Evolutionary conservation across 176 grass and related monocot species (phyloP).

Genomic region (Dactylis glomerata): DNA sequence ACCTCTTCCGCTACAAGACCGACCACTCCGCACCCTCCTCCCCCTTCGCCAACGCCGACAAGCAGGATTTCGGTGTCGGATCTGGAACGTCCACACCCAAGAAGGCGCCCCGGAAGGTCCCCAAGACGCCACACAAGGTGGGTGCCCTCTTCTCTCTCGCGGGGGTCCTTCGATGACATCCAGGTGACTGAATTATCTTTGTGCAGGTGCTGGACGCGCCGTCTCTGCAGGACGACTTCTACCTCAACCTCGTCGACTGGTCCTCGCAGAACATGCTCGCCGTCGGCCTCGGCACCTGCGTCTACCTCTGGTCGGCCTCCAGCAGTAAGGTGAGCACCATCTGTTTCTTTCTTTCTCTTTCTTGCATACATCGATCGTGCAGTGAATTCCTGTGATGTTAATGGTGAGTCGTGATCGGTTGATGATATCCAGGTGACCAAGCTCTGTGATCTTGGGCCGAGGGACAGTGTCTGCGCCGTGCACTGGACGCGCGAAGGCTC

Average conservation of each 20-base stretch:
- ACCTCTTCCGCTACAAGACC: constrained; percentile 89
- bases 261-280: constrained; percentile 89
- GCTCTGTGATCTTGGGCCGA: constrained; percentile 80
- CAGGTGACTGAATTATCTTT: neutral
- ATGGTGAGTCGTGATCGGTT: neutral
- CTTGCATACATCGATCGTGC: neutral
- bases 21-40: constrained; percentile 68
- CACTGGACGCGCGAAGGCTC: constrained; percentile 95
- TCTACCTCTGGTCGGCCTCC: constrained; percentile 93
- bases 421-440: constrained; percentile 58
- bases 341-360: neutral
- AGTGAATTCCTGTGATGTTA: neutral
- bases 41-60: constrained; percentile 34
- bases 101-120: constrained; percentile 73
- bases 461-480: constrained; percentile 79
- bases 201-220: constrained; percentile 83
- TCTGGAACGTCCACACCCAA: constrained; percentile 41
- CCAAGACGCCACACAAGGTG: constrained; percentile 98
- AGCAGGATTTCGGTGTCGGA: constrained; percentile 14
- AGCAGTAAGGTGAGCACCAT: constrained; percentile 59
- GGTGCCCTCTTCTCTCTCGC: neutral
- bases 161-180: too few relatives aligned
- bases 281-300: constrained; percentile 86
- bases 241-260: constrained; percentile 97
- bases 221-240: constrained; percentile 93